Percentiles rank a stretch among this genome's conserved stretches.
Conservation (phyloP, 352 stramenopile genomes). For the Lagenidium giganteum region DNA sequence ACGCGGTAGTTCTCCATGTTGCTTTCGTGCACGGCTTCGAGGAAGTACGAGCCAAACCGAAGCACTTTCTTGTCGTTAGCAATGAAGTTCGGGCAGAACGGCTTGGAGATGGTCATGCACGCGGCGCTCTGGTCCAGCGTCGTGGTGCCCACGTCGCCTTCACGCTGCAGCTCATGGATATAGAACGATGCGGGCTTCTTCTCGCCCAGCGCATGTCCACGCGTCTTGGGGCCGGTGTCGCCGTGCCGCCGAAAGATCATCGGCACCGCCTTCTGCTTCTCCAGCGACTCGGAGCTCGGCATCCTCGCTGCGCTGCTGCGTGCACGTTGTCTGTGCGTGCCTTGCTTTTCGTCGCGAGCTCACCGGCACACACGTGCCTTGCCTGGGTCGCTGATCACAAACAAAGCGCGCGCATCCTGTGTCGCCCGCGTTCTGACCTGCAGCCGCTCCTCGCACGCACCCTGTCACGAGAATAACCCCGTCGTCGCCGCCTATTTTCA, state of each 20-base stretch:
- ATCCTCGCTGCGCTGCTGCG: no score
- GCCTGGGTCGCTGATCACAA: no score
- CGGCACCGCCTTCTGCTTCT: conserved; percentile 75
- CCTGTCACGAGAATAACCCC: no score
- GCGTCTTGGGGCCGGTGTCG: conserved; percentile 62
- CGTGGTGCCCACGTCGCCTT: conserved; percentile 33
- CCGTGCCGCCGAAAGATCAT: conserved; percentile 79
- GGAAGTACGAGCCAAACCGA: conserved; percentile 85
- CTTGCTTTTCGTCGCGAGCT: no score
- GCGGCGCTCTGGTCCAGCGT: conserved; percentile 36
- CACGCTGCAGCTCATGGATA: conserved; percentile 55
- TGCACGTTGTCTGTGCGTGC: no score
- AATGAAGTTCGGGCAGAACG: conserved; percentile 68
- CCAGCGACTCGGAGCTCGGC: conserved; percentile 49
- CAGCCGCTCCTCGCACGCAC: no score
- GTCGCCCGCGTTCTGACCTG: no score
- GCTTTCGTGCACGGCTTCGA: conserved; percentile 84
- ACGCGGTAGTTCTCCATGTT: conserved; percentile 83
- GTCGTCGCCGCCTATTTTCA: no score
- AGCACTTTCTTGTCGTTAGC: conserved; percentile 80
- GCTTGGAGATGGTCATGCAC: conserved; percentile 27
- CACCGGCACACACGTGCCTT: no score
- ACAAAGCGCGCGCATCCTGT: no score
- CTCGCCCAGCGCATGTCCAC: conserved; percentile 56
- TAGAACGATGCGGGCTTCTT: conserved; percentile 65